Evolutionary conservation across 305 asterid genomes (phyloP).

Genomic region (Fraxinus baroniana): DNA sequence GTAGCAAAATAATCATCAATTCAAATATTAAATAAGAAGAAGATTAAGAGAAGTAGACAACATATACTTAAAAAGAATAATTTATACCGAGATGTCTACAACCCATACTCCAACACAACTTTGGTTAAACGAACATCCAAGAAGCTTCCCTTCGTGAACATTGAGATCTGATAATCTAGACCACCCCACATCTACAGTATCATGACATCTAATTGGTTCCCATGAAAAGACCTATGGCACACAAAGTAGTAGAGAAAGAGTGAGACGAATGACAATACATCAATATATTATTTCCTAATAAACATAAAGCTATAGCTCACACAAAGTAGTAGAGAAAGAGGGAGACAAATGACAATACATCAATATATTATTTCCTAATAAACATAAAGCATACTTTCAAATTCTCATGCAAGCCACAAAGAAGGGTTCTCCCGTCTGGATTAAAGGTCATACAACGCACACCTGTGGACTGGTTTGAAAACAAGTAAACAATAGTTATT

Average conservation of each 20-base stretch:
- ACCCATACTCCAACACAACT: conserved; percentile 99
- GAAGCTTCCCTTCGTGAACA: conserved; percentile 98
- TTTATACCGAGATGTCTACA: conserved; percentile 85
- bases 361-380: conserved; percentile 22
- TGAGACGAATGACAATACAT: conserved; percentile 16
- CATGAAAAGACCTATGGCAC: conserved; percentile 81
- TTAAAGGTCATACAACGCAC: conserved; percentile 97
- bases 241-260: neutral
- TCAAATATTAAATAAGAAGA: conserved; percentile 26
- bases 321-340: neutral
- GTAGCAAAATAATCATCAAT: conserved; percentile 31
- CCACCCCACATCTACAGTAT: conserved; percentile 98
- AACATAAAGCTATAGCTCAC: neutral
- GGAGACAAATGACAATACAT: conserved; percentile 16
- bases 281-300: conserved; percentile 22
- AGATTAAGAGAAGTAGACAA: conserved; percentile 11
- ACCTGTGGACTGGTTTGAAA: conserved; percentile 69
- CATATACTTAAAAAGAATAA: conserved; percentile 6
- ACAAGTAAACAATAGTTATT: conserved; percentile 29
- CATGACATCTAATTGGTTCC: conserved; percentile 96
- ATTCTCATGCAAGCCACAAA: conserved; percentile 95
- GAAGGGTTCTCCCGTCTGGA: conserved; percentile 98
- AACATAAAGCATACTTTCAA: conserved; percentile 61
- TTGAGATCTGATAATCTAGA: conserved; percentile 94
- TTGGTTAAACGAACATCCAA: conserved; percentile 97